Percentiles rank a stretch among this genome's conserved stretches.
Evolutionary conservation across 768 basidiomycete species (phyloP).

Genomic region (Amanita subjunquillea): DNA sequence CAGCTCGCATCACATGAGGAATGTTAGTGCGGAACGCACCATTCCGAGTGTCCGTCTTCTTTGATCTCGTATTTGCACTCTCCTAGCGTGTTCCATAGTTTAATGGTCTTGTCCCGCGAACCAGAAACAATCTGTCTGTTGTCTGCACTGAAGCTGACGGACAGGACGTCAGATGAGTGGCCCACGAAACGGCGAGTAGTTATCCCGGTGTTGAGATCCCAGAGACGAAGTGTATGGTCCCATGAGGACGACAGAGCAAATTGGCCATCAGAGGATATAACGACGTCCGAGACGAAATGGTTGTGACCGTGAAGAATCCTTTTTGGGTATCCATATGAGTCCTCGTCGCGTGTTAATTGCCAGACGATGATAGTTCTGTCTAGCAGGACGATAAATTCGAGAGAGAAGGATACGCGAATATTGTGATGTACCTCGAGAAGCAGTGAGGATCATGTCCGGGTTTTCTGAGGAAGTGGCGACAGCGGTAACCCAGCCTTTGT

Average conservation of each 20-base stretch:
- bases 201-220: constrained; percentile 96
- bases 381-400: constrained; percentile 26
- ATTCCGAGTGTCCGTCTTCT: constrained; percentile 97
- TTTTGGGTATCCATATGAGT: constrained; percentile 92
- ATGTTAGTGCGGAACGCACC: constrained; percentile 30
- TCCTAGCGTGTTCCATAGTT: constrained; percentile 99
- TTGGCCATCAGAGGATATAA: constrained; percentile 98
- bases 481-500: constrained; percentile 97
- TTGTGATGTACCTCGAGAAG: constrained; percentile 72
- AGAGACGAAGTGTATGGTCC: constrained; percentile 99
- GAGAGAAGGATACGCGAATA: constrained; percentile 13
- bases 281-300: constrained; percentile 98
- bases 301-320: constrained; percentile 97
- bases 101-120: constrained; percentile 94
- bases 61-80: constrained; percentile 99
- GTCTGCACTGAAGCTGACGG: constrained; percentile 99
- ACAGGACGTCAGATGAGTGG: constrained; percentile 95
- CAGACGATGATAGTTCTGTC: constrained; percentile 99
- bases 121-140: constrained; percentile 99
- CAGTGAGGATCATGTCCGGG: constrained; percentile 98
- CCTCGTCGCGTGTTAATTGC: constrained; percentile 92
- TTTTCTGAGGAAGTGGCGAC: constrained; percentile 98
- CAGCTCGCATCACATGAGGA: constrained; percentile 1
- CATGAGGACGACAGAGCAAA: constrained; percentile 98
- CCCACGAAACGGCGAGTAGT: constrained; percentile 98